Conservation (phyloP, 495 filamentous ascomycete species). For the Aspergillus diversus region DNA sequence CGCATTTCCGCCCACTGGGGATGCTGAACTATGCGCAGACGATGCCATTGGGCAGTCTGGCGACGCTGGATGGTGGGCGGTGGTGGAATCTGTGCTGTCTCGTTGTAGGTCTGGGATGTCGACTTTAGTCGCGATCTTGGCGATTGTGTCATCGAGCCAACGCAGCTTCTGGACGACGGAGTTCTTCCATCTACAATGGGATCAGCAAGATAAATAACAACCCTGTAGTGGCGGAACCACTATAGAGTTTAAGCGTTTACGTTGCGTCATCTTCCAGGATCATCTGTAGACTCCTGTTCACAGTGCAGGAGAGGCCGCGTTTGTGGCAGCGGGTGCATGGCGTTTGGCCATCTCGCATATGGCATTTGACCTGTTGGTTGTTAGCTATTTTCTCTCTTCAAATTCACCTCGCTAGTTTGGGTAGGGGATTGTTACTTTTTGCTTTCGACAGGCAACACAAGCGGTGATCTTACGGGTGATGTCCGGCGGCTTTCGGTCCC, state of each 20-base stretch:
- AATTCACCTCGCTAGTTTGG: background rate
- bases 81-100: conserved; percentile 11
- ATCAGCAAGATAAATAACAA: conserved; percentile 1
- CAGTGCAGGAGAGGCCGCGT: conserved; percentile 34
- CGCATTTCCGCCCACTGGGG: background rate
- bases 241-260: conserved; percentile 21
- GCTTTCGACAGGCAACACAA: conserved; percentile 45
- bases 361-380: conserved; percentile 43
- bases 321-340: conserved; percentile 38
- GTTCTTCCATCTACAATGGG: conserved; percentile 37
- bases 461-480: conserved; percentile 45
- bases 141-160: conserved; percentile 31
- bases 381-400: background rate
- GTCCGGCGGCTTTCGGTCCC: conserved; percentile 39
- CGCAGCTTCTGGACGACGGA: conserved; percentile 29
- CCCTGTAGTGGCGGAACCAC: background rate
- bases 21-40: background rate
- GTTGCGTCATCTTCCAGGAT: conserved; percentile 39
- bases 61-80: background rate
- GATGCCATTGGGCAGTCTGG: background rate
- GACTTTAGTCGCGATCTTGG: conserved; percentile 20
- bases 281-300: conserved; percentile 42
- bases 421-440: conserved; percentile 31
- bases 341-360: conserved; percentile 41
- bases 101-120: conserved; percentile 22